phyloP scores from a whole-genome alignment of 208 protist genomes.

The Trypanosoma cruzi region DNA sequence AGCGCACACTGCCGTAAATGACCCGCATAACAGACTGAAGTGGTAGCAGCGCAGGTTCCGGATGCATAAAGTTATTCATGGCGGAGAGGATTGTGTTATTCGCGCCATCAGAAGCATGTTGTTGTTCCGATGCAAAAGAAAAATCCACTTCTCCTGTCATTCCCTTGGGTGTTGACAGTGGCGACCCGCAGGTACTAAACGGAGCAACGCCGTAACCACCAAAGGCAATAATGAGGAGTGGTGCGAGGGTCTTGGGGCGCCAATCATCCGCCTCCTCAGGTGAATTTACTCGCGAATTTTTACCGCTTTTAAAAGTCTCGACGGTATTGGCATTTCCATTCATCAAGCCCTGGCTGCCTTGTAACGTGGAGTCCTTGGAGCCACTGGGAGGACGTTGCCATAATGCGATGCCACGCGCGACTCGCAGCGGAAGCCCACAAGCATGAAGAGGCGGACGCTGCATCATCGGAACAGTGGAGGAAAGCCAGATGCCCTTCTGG shows the following conservation, averaged over 20 bases:
- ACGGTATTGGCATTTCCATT: not conserved
- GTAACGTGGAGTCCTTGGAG: not conserved
- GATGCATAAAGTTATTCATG: conserved; percentile 33
- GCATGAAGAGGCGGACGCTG: conserved; percentile 27
- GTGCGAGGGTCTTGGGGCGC: conserved; percentile 32
- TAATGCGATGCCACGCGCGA: conserved; percentile 27
- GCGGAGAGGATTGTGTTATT: conserved; percentile 9
- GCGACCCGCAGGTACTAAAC: conserved; percentile 28
- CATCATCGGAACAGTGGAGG: conserved; percentile 25
- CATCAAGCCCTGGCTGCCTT: not conserved
- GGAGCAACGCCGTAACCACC: conserved; percentile 52
- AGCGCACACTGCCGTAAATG: conserved; percentile 27
- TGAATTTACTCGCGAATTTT: not conserved
- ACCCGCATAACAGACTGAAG: conserved; percentile 39
- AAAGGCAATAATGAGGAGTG: conserved; percentile 38
- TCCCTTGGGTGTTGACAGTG: not conserved
- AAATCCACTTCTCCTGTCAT: not conserved
- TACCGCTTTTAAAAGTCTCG: not conserved
- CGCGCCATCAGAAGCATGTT: not conserved
- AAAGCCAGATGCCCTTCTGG: conserved; percentile 28
- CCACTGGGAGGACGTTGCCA: conserved; percentile 14
- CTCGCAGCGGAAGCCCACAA: conserved; percentile 30
- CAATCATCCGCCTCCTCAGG: conserved; percentile 1
- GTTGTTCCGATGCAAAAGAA: not conserved
- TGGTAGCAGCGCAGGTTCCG: conserved; percentile 38